Conservation (phyloP, 176 grass and related monocot species). For the Lolium perenne region DNA sequence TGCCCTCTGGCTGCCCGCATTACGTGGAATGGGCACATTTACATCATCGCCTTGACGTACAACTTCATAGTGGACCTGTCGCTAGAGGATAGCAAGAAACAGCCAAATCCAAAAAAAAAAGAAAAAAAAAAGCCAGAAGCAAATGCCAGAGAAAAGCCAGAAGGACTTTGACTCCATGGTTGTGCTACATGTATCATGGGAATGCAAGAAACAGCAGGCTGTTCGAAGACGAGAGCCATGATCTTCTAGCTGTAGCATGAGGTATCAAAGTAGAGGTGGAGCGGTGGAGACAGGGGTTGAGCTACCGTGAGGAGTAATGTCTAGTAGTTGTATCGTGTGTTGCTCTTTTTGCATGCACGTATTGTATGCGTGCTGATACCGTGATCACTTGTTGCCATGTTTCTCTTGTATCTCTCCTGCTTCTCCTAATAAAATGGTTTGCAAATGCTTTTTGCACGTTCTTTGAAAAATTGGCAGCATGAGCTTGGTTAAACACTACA, state of each 20-base stretch:
- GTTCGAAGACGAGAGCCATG: neutral
- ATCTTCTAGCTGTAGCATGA: neutral
- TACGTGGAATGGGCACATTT: neutral
- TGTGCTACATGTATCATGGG: neutral
- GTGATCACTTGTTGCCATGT: neutral
- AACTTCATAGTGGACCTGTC: neutral
- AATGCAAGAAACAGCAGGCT: neutral
- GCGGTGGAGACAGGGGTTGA: neutral
- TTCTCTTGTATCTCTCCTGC: neutral
- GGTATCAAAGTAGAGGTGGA: conserved; percentile 1
- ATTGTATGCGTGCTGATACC: neutral
- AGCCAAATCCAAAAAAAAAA: neutral
- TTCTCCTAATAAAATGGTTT: conserved; percentile 3
- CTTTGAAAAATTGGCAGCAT: neutral
- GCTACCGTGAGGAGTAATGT: no score
- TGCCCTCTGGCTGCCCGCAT: neutral
- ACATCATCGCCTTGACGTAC: neutral
- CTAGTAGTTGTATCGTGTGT: neutral
- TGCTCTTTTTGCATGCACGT: neutral
- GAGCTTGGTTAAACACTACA: neutral
- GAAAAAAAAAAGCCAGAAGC: no score
- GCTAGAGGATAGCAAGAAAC: neutral
- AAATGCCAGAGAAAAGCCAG: neutral
- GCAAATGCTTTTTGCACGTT: neutral
- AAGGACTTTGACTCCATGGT: neutral